Percentiles rank a stretch among this genome's conserved stretches.
These are phyloP conservation scores for Talaromyces atroroseus DNA, from an alignment of 2,329 filamentous ascomycete species.

Conservation along the genomic window DNA sequence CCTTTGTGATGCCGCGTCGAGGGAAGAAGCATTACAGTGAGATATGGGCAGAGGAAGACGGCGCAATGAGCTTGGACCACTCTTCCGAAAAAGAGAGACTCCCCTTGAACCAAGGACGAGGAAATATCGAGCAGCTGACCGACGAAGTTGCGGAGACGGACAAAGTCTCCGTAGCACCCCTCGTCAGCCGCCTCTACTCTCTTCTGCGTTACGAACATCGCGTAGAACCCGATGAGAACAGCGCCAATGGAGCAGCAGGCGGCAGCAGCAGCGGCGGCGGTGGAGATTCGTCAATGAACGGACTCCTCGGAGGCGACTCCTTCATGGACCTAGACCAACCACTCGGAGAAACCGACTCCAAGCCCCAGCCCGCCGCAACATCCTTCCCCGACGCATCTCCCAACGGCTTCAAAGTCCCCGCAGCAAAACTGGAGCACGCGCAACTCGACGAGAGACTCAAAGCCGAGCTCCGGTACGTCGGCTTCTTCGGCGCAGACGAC, in stretches of 20 bases:
- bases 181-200: constrained; percentile 75
- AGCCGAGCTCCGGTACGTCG: constrained; percentile 84
- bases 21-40: constrained; percentile 83
- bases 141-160: constrained; percentile 86
- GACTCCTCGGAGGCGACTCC: constrained; percentile 42
- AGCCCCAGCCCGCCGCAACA: constrained; percentile 62
- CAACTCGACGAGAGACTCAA: constrained; percentile 87
- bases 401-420: constrained; percentile 72
- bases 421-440: constrained; percentile 73
- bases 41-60: constrained; percentile 91
- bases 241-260: constrained; percentile 49
- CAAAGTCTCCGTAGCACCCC: constrained; percentile 78
- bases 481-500: constrained; percentile 68
- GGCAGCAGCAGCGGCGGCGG: constrained; percentile 15
- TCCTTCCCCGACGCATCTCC: constrained; percentile 72
- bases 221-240: constrained; percentile 51
- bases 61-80: constrained; percentile 66
- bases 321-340: constrained; percentile 44
- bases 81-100: constrained; percentile 60
- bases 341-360: constrained; percentile 42
- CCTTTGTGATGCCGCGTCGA: constrained; percentile 80
- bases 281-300: constrained; percentile 35
- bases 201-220: constrained; percentile 70
- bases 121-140: constrained; percentile 77
- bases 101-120: constrained; percentile 74